Evolutionary conservation across 1,284 basidiomycete genomes (phyloP), one percentile per base, ranked within the genome.

Genomic region (Sporisorium iseilematis-ciliati): DNA sequence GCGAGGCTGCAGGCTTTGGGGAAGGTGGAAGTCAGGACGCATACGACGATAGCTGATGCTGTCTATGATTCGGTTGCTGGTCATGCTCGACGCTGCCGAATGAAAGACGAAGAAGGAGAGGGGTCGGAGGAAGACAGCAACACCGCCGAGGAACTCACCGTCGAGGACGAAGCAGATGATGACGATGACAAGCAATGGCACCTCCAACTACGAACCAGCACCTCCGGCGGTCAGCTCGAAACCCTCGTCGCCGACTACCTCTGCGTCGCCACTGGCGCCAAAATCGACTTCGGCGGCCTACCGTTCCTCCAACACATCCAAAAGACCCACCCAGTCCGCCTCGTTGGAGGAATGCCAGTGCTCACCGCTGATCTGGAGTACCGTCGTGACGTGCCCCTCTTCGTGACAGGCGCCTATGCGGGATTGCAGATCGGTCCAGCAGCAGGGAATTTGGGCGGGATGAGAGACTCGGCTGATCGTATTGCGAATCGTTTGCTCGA

Each of bases 391-490:
- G 43, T 85, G 1, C 85, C 85, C 0, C 70, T 85, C 1, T 86
- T 85, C 45, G 63, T 83, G n/a, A 75, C 82, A 6, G 86, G 86
- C 2, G 79, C 80, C 42, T 82, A 79, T 68, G 70, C 70, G 26
- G 77, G 71, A 0, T 61, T 79, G 2, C 76, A 84, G 64, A 80
- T 86, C 50, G 86, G 86, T 7, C 86, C 86, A 0, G 85, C 79
- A 12, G 85, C 83, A 0, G 79, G 79, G 29, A 87, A 87, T 43
- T 65, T 86, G 11, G 80, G 80, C 20, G 85, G 86, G 4, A 84
- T 85, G 41, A 67, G 86, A 6, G 81, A 82, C 18, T 85, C 83
- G 10, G 86, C 86, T 0, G 86, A 87, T 50, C 72, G 86, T 1
- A 81, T 87, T 29, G 85, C 81, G 0, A 73, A 71, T 25, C 53